These are phyloP conservation scores for Ustilago nuda DNA, from an alignment of 1,284 basidiomycete species.

Conservation along the genomic window DNA sequence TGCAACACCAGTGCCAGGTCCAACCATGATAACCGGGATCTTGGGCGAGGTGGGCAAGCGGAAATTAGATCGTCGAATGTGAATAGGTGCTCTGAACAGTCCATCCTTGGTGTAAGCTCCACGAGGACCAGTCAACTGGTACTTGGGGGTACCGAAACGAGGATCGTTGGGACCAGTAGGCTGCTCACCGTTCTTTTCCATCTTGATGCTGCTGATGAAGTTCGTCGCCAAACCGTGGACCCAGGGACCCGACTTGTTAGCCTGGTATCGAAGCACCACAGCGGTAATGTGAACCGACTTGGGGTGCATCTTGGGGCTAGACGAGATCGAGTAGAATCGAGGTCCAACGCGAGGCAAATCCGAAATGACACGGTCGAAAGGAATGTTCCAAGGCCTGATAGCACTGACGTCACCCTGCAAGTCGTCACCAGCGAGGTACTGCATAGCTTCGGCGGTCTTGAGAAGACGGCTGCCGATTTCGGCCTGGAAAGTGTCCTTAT, in stretches of 20 bases:
- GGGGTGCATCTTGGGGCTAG: constrained; percentile 89
- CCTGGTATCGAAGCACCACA: constrained; percentile 75
- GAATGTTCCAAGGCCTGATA: constrained; percentile 88
- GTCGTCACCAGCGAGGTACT: constrained; percentile 84
- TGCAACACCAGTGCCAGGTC: constrained; percentile 95
- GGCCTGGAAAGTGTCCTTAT: constrained; percentile 86
- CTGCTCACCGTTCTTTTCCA: constrained; percentile 74
- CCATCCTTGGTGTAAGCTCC: constrained; percentile 78
- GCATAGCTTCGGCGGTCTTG: constrained; percentile 90
- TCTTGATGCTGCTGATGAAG: constrained; percentile 73
- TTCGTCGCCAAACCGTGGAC: constrained; percentile 67
- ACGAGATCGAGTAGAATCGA: constrained; percentile 98
- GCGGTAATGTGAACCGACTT: constrained; percentile 91
- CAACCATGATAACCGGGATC: constrained; percentile 98
- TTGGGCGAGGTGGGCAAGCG: constrained; percentile 95
- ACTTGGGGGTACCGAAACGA: constrained; percentile 75
- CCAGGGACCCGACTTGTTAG: constrained; percentile 41
- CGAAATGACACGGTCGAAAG: constrained; percentile 95
- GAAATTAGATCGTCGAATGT: constrained; percentile 95
- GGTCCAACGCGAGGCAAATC: constrained; percentile 92
- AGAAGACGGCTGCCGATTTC: constrained; percentile 84
- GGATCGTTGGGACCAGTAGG: constrained; percentile 60
- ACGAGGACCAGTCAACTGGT: constrained; percentile 89
- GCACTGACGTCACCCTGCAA: constrained; percentile 74
- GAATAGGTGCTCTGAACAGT: constrained; percentile 87